These are phyloP conservation scores for Salix exigua DNA, from an alignment of 345 rosid species.

Conservation along the genomic window DNA sequence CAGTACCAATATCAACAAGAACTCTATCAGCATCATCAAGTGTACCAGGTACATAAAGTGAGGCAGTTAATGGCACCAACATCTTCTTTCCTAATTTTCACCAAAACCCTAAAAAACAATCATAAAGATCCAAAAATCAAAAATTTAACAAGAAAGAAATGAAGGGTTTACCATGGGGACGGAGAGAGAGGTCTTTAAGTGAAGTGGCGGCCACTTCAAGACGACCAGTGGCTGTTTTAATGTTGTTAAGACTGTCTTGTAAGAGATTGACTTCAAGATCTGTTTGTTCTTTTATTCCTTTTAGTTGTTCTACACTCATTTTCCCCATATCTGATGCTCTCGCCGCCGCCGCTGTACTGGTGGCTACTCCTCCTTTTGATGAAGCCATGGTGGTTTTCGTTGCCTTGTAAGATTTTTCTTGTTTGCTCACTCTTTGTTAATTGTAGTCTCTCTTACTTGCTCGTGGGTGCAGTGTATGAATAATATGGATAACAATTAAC, in stretches of 20 bases:
- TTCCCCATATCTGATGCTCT: slow-evolving; percentile 49
- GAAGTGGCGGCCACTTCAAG: slow-evolving; percentile 73
- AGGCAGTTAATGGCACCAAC: slow-evolving; percentile 90
- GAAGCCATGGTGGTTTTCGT: background rate
- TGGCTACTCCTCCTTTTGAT: background rate
- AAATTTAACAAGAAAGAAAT: background rate
- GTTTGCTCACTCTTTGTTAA: too few relatives aligned
- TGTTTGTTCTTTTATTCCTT: slow-evolving; percentile 78
- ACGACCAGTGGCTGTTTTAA: slow-evolving; percentile 85
- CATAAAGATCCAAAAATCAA: background rate
- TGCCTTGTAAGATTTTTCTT: background rate
- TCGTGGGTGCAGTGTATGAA: rapidly evolving
- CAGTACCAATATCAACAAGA: slow-evolving; percentile 94
- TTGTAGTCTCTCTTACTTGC: too few relatives aligned
- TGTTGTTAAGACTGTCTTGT: slow-evolving; percentile 94
- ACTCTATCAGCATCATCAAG: slow-evolving; percentile 80
- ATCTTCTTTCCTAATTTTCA: slow-evolving; percentile 57
- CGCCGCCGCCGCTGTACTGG: background rate
- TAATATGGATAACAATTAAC: too few relatives aligned
- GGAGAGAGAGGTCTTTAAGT: slow-evolving; percentile 77
- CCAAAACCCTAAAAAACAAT: background rate
- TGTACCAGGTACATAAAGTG: slow-evolving; percentile 82
- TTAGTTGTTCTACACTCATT: slow-evolving; percentile 81
- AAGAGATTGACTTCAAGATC: slow-evolving; percentile 89
- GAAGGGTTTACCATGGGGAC: slow-evolving; percentile 49